phyloP scores from a whole-genome alignment of 805 yeast genomes.

The Ogataea nakhonphanomensis region DNA sequence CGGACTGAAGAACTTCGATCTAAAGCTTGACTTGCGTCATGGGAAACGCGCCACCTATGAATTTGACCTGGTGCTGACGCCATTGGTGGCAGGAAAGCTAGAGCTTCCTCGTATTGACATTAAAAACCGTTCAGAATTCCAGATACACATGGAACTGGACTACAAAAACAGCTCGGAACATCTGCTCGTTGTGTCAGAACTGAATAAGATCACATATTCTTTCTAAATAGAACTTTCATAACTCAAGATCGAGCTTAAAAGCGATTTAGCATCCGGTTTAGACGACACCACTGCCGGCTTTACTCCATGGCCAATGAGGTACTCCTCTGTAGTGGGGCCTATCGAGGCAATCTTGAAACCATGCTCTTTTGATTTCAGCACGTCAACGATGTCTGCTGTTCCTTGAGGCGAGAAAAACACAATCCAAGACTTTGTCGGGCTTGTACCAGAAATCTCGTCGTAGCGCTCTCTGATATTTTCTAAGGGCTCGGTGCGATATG shows the following conservation, averaged over 20 bases:
- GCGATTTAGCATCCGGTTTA: slow-evolving; percentile 66
- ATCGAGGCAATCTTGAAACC: slow-evolving; percentile 65
- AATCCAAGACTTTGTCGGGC: slow-evolving; percentile 51
- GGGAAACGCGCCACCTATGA: slow-evolving; percentile 15
- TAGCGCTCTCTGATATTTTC: slow-evolving; percentile 42
- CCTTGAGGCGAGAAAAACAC: slow-evolving; percentile 93
- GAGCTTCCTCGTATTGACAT: slow-evolving; percentile 61
- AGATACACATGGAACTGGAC: slow-evolving; percentile 55
- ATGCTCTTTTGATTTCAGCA: slow-evolving; percentile 18
- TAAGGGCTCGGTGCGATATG: slow-evolving; percentile 63
- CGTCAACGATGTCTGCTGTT: slow-evolving; percentile 56
- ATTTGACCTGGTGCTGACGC: slow-evolving; percentile 54
- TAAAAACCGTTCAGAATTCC: slow-evolving; percentile 29
- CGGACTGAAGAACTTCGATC: slow-evolving; percentile 58
- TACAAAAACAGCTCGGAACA: slow-evolving; percentile 67
- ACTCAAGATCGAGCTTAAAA: slow-evolving; percentile 40
- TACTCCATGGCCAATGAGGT: slow-evolving; percentile 49
- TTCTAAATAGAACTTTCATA: slow-evolving; percentile 35
- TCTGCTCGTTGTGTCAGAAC: slow-evolving; percentile 66
- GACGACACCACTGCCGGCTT: slow-evolving; percentile 60
- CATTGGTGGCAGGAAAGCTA: slow-evolving; percentile 72
- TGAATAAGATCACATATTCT: slow-evolving; percentile 57
- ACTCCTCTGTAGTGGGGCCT: slow-evolving; percentile 87
- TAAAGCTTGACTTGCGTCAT: slow-evolving; percentile 26
- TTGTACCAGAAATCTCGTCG: slow-evolving; percentile 10